Base-by-base conservation (phyloP, 2,329 filamentous ascomycete species). In the Colletotrichum sp. region DNA sequence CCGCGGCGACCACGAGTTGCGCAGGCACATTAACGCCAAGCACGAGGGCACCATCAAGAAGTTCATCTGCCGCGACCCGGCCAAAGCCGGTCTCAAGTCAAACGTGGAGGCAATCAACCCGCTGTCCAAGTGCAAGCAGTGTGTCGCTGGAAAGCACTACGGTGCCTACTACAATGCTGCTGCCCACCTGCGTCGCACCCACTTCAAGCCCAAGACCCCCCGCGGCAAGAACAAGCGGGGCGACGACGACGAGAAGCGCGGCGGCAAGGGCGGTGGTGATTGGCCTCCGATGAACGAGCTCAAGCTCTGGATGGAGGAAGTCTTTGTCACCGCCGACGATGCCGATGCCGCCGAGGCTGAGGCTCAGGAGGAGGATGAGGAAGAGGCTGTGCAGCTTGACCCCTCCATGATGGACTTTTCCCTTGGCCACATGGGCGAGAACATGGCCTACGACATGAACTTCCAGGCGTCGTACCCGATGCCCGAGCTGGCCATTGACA, bases 141-240 rank as follows among this genome's bases (percentile, higher is more conserved):
- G 96, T 84, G 90, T 89, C 65, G 90, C 90, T 60, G 87, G 90
- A 71, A 98, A 98, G 87, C 90, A 91, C 75, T 99, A 99, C 80
- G 94, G 94, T 5, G 95, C 95, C 18, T 97, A 98, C 86, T 98
- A 99, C 86, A 99, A 99, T 81, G 96, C 96, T 1, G 96, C 96
- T 0, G 96, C 96, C 1, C 96, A 99, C 83, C 90, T 99, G 10
- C 91, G 96, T 57, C 93, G 96, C 66, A 94, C 94, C 1, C 96
- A 99, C 83, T 99, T 98, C 88, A 95, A 94, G 81, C 93, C 88
- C 68, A 91, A 91, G 84, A 82, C 86, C 3, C 81, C 85, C 9
- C 87, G 90, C 16, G 85, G 85, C 44, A 87, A 88, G 80, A 86
- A 85, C 15, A 86, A 82, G 78, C 79, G 79, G 39, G 79, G 79